Percentiles rank a stretch among this genome's conserved stretches.
phyloP scores from a whole-genome alignment of 2,329 filamentous ascomycete species.

The Aphanocladium album region DNA sequence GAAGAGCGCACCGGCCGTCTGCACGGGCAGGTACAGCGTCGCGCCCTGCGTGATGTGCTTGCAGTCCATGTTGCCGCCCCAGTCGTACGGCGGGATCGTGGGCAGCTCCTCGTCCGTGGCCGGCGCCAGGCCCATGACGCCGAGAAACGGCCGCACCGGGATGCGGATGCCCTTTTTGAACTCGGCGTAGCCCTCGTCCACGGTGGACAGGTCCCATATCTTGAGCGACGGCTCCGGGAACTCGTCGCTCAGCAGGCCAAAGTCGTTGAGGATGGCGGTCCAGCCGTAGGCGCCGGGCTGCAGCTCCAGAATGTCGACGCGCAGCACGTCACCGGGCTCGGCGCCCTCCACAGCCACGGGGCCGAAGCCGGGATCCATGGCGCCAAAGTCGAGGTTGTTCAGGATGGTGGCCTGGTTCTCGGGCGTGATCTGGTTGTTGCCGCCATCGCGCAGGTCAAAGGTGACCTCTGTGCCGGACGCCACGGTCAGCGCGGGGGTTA shows the following conservation, averaged over 20 bases:
- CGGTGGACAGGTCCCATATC: constrained; percentile 39
- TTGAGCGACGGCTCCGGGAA: constrained; percentile 40
- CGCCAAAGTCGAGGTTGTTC: constrained; percentile 33
- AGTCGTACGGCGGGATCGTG: constrained; percentile 46
- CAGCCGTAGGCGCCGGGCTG: constrained; percentile 44
- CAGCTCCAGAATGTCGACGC: constrained; percentile 44
- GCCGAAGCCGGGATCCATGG: constrained; percentile 45
- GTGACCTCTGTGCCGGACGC: constrained; percentile 42
- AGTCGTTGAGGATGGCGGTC: constrained; percentile 46
- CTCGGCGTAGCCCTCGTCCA: constrained; percentile 26
- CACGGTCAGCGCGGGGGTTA: constrained; percentile 40
- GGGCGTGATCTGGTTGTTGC: constrained; percentile 43
- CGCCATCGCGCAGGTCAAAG: constrained; percentile 46
- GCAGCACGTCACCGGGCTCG: constrained; percentile 46
- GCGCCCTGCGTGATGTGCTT: constrained; percentile 43
- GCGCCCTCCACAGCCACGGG: constrained; percentile 45
- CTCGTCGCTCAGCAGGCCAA: constrained; percentile 46
- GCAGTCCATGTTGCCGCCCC: constrained; percentile 52
- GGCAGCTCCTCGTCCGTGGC: constrained; percentile 38
- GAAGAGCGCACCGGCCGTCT: constrained; percentile 45
- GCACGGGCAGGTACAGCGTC: constrained; percentile 44
- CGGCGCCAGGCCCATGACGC: constrained; percentile 47
- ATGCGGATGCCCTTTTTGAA: constrained; percentile 45
- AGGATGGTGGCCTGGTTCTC: constrained; percentile 36
- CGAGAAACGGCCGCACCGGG: constrained; percentile 46